Evolutionary conservation across 306 rosid genomes (phyloP).

Genomic region (Castanospermum australe): DNA sequence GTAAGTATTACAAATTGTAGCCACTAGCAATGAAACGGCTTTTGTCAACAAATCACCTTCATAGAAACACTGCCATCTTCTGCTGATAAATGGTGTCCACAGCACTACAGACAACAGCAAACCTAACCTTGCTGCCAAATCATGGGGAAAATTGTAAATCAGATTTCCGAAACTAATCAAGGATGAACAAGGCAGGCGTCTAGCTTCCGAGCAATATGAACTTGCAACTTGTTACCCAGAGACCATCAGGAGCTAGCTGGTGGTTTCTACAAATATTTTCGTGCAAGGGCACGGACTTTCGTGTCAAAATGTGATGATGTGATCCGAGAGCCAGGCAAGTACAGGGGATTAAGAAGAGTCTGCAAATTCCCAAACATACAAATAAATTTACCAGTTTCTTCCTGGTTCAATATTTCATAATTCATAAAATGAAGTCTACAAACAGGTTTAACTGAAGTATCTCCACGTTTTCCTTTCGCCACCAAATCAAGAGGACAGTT

Average conservation of each 20-base stretch:
- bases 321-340: constrained; percentile 93
- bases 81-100: not conserved
- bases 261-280: constrained; percentile 67
- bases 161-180: not conserved
- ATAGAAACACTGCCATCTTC: constrained; percentile 12
- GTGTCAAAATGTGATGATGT: constrained; percentile 93
- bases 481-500: not conserved
- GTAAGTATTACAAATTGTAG: constrained; percentile 20
- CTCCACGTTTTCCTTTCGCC: not conserved
- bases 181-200: constrained; percentile 4
- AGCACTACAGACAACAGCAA: constrained; percentile 12
- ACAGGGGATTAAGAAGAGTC: constrained; percentile 87
- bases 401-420: not conserved
- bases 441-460: constrained; percentile 7
- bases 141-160: not conserved
- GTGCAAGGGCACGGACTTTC: constrained; percentile 91
- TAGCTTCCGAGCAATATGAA: not conserved
- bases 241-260: constrained; percentile 3
- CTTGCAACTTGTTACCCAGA: constrained; percentile 9
- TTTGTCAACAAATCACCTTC: constrained; percentile 12
- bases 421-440: constrained; percentile 6
- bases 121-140: constrained; percentile 15
- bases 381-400: not conserved
- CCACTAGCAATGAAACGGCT: constrained; percentile 12
- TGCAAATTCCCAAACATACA: constrained; percentile 48